These are phyloP conservation scores for Dactylellina drechsleri DNA, from an alignment of 2,329 filamentous ascomycete genomes.

Conservation along the genomic window DNA sequence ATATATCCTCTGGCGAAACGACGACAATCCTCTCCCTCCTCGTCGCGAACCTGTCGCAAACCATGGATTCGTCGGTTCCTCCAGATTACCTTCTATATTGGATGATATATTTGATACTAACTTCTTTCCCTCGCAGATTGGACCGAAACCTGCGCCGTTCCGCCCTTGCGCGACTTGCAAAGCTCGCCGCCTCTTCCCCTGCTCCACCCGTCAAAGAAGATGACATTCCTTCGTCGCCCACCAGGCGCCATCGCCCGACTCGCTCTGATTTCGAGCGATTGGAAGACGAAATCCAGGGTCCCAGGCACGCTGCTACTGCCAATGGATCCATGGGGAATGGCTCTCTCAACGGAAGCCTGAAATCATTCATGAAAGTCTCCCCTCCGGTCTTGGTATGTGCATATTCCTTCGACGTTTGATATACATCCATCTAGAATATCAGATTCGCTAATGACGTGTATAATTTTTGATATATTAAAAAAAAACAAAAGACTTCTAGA, in stretches of 20 bases:
- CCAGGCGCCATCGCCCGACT: conserved; percentile 31
- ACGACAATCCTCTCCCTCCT: conserved; percentile 16
- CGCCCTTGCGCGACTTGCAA: conserved; percentile 46
- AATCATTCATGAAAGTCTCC: conserved; percentile 21
- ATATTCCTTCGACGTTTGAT: not conserved
- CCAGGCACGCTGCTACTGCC: conserved; percentile 15
- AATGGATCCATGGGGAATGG: not conserved
- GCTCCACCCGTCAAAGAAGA: conserved; percentile 30
- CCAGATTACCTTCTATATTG: not conserved
- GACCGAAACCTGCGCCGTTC: conserved; percentile 46
- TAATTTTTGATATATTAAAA: not conserved
- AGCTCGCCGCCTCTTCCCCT: conserved; percentile 50
- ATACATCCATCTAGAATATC: too few species aligned
- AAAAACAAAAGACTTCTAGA: conserved; percentile 73
- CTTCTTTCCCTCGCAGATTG: conserved; percentile 9
- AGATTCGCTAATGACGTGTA: not conserved
- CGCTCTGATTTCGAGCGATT: conserved; percentile 41
- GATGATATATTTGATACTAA: not conserved
- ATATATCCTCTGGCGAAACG: not conserved
- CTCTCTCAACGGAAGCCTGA: conserved; percentile 34
- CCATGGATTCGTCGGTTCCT: conserved; percentile 50
- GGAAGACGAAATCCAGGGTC: conserved; percentile 39
- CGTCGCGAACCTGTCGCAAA: conserved; percentile 25
- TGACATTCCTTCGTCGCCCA: conserved; percentile 45
- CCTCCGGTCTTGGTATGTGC: conserved; percentile 27